Percentiles rank a stretch among this genome's conserved stretches.
phyloP scores from a whole-genome alignment of 768 basidiomycete genomes.

The Termitomyces sp. region DNA sequence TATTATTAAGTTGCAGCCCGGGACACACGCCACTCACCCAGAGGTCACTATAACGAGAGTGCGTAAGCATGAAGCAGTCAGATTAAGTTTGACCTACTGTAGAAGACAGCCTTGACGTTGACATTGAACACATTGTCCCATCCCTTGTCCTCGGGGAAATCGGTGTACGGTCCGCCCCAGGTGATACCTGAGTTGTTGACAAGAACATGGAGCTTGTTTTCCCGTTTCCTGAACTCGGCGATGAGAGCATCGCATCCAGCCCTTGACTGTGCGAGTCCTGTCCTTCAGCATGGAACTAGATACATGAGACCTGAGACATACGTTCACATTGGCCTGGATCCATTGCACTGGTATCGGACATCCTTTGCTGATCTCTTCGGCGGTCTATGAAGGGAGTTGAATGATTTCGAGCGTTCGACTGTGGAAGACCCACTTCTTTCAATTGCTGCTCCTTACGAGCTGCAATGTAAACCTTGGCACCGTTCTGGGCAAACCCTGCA shows the following conservation, averaged over 20 bases:
- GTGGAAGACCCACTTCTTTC: slow-evolving; percentile 51
- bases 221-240: slow-evolving; percentile 62
- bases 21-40: slow-evolving; percentile 28
- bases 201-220: slow-evolving; percentile 74
- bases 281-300: neutral
- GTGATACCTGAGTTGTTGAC: slow-evolving; percentile 82
- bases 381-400: slow-evolving; percentile 30
- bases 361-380: slow-evolving; percentile 56
- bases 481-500: slow-evolving; percentile 76
- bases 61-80: neutral
- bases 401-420: neutral
- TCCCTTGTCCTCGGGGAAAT: slow-evolving; percentile 77
- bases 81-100: slow-evolving; percentile 45
- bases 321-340: slow-evolving; percentile 69
- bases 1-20: neutral
- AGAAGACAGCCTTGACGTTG: slow-evolving; percentile 85
- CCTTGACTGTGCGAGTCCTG: slow-evolving; percentile 47
- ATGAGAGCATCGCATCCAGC: slow-evolving; percentile 77
- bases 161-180: slow-evolving; percentile 70
- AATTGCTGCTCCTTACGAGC: slow-evolving; percentile 78
- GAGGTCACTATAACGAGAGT: slow-evolving; percentile 42
- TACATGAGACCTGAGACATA: slow-evolving; percentile 37
- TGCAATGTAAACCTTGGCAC: slow-evolving; percentile 87
- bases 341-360: slow-evolving; percentile 66
- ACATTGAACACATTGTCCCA: slow-evolving; percentile 84